Conservation (phyloP, 305 asterid species). For the Nicotiana rustica region DNA sequence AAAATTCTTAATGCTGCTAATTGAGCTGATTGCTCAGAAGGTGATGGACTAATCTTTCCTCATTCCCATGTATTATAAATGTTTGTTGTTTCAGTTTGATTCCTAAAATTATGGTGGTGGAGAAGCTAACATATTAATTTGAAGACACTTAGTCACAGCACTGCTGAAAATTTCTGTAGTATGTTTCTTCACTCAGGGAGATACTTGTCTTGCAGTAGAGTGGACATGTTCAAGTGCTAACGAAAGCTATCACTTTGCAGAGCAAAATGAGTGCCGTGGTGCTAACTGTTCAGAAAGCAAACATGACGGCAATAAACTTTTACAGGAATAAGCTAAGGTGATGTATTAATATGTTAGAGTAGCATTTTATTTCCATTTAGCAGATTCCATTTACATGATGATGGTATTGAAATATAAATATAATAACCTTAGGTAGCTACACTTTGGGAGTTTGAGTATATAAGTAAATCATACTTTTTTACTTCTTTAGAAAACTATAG, state of each 20-base stretch:
- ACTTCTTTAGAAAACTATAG: background rate
- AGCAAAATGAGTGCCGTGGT: slow-evolving; percentile 81
- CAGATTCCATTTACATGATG: background rate
- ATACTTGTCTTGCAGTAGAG: background rate
- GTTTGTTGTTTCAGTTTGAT: background rate
- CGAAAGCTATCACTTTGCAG: slow-evolving; percentile 51
- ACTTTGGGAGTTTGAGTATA: background rate
- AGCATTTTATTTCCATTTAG: background rate
- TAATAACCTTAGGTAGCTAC: background rate
- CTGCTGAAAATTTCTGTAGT: slow-evolving; percentile 12
- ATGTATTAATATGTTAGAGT: background rate
- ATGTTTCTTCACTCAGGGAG: background rate
- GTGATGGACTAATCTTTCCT: slow-evolving; percentile 42
- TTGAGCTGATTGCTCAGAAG: slow-evolving; percentile 84
- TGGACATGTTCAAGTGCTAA: slow-evolving; percentile 35
- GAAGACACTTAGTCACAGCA: background rate
- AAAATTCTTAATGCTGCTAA: slow-evolving; percentile 72
- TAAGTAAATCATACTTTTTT: background rate
- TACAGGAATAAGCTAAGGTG: slow-evolving; percentile 73
- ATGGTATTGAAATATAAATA: slow-evolving; percentile 14
- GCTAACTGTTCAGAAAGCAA: slow-evolving; percentile 89
- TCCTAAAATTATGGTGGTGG: background rate
- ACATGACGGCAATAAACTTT: slow-evolving; percentile 71
- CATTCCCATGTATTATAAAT: background rate
- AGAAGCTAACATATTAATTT: background rate